phyloP scores from a whole-genome alignment of 2,329 filamentous ascomycete genomes.

The Trichoderma breve region DNA sequence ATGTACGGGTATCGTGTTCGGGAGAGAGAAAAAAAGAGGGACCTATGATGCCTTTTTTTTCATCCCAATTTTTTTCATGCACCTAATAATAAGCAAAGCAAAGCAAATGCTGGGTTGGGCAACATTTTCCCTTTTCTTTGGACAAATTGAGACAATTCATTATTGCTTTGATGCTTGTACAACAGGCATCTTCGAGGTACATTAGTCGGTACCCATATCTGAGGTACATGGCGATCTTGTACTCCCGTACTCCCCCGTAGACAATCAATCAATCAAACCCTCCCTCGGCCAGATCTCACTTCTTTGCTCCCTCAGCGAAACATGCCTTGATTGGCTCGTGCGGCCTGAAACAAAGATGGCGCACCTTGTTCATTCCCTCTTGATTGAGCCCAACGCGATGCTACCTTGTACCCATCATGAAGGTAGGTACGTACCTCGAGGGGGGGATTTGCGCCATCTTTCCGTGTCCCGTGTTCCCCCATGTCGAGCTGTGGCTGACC shows the following conservation, averaged over 20 bases:
- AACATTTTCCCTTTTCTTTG: background rate
- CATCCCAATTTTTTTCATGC: background rate
- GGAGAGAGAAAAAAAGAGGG: background rate
- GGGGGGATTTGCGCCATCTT: background rate
- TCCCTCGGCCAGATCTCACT: conserved; percentile 9
- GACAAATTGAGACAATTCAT: background rate
- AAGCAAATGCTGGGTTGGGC: background rate
- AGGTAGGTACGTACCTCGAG: background rate
- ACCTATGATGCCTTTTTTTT: background rate
- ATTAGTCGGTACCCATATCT: background rate
- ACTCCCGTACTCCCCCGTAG: background rate
- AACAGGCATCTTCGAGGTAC: background rate
- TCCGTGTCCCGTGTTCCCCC: background rate
- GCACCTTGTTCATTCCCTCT: background rate
- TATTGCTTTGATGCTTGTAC: background rate
- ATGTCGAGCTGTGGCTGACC: conserved; percentile 17
- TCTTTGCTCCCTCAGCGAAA: background rate
- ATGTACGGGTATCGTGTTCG: background rate
- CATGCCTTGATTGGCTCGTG: conserved; percentile 12
- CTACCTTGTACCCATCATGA: background rate
- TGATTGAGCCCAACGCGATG: conserved; percentile 15
- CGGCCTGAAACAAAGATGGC: conserved; percentile 14
- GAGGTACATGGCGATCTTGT: background rate
- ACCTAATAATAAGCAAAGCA: background rate
- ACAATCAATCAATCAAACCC: background rate